A percentile compares a stretch with the other conserved stretches of the same genome.
Evolutionary conservation across 257 asterid genomes (phyloP).

Genomic region (Nicotiana tomentosiformis): DNA sequence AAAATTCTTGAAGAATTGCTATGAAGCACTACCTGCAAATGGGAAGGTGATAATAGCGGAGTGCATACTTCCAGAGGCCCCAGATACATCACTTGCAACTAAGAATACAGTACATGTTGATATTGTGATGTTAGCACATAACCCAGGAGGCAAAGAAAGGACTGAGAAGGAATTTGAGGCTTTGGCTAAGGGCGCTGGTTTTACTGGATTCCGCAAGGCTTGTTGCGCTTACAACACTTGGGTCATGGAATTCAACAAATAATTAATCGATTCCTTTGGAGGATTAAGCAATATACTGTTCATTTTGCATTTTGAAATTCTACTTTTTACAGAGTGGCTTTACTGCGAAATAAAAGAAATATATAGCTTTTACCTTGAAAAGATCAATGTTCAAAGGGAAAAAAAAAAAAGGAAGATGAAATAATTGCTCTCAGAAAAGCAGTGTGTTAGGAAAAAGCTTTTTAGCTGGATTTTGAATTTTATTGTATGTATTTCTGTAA

Average conservation of each 20-base stretch:
- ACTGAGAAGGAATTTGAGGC: slow-evolving; percentile 73
- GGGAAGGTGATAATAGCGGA: slow-evolving; percentile 81
- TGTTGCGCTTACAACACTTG: slow-evolving; percentile 68
- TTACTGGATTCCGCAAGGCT: slow-evolving; percentile 41
- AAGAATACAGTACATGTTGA: slow-evolving; percentile 60
- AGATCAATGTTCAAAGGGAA: not conserved
- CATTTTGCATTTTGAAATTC: not conserved
- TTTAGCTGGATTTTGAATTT: not conserved
- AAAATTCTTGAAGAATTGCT: slow-evolving; percentile 68
- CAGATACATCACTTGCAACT: slow-evolving; percentile 48
- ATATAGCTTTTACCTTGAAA: not conserved
- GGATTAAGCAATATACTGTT: not conserved
- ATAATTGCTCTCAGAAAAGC: not conserved
- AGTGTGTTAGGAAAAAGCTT: not conserved
- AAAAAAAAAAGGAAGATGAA: not conserved
- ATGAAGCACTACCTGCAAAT: slow-evolving; percentile 61
- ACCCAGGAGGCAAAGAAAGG: slow-evolving; percentile 96
- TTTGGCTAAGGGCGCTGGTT: slow-evolving; percentile 71
- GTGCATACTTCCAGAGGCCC: slow-evolving; percentile 64
- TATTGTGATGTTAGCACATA: slow-evolving; percentile 78
- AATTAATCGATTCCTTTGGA: not conserved
- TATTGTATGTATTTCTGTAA: not conserved
- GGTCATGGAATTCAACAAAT: slow-evolving; percentile 72
- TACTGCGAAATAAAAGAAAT: not conserved
- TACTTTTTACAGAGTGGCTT: not conserved